Base-by-base conservation (phyloP, 176 grass and related monocot genomes). In the Oryza longistaminata region DNA sequence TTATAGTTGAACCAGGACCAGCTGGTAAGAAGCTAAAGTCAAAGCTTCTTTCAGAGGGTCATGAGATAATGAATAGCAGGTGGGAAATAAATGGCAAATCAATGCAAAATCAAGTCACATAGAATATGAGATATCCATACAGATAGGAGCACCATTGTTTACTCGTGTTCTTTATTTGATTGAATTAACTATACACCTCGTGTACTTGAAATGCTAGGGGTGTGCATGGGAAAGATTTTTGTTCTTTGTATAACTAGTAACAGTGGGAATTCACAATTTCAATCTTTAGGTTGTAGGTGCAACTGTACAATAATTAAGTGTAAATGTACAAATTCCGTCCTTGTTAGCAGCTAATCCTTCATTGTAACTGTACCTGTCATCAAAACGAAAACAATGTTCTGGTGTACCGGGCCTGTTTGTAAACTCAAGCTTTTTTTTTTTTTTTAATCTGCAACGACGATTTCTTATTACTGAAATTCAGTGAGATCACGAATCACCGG, bases 1-100 rank as follows among this genome's bases (percentile, higher is more conserved):
- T 93, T 74, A 88, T 93, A 17, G 34, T 88, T 52, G 81, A 65
- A 40, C 24, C 67, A 66, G 77, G 82, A 37, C 73, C 85, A 81
- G 39, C 62, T 73, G 27, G 13, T 22, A 86, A 85, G 66, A 93
- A 83, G 52, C 61, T 85, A 46, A 37, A 82, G 27, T 84, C 69
- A 79, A 90, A 62, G 29, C 24, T 80, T 48, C 17, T 46, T 64
- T 49, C 65, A 71, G 44, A 65, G 15, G 43, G 46, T 71, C 25
- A 19, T 9, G 22, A 73, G 68, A 61, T 48, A 80, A 88, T 84
- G 78, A 55, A 77, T 87, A 50, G 33, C 31, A 68, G 11, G 78
- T 34, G 3, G 33, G 26, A 60, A 13, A 31, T 62, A 49, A 39
- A 15, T 35, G 17, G 67, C 34, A 71, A 64, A 71, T 22, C 14